Evolutionary conservation across 148 eudicot genomes (phyloP).

Genomic region (Bassia scoparia): DNA sequence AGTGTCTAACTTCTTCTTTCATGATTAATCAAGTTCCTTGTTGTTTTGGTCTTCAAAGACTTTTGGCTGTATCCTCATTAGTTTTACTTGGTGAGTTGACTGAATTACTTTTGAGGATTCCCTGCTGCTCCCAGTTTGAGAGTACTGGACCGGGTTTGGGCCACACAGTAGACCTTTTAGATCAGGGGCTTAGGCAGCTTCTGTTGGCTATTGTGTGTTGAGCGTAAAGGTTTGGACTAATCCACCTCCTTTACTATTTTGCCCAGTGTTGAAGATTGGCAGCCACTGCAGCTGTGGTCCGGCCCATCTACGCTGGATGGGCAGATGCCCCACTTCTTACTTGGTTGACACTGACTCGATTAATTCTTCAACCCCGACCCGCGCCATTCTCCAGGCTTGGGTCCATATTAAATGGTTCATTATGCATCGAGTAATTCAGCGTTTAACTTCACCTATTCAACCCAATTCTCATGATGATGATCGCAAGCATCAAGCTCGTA

Average conservation of each 20-base stretch:
- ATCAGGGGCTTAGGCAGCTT: background rate
- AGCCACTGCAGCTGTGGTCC: too few species aligned
- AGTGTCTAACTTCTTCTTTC: too few species aligned
- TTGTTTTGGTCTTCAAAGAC: too few species aligned
- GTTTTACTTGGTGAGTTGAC: too few species aligned
- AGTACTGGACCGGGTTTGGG: background rate
- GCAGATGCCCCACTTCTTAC: too few species aligned
- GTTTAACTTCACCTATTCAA: background rate
- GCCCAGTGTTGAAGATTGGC: too few species aligned
- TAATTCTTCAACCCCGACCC: background rate
- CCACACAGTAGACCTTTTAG: background rate
- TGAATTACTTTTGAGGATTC: too few species aligned
- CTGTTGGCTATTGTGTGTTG: background rate
- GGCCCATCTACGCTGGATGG: too few species aligned
- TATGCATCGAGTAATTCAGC: background rate
- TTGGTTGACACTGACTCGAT: background rate
- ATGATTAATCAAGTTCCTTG: too few species aligned
- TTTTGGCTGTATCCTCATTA: too few species aligned
- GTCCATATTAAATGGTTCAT: background rate
- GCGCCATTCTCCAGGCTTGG: background rate
- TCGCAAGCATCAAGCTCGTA: background rate
- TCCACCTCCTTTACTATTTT: background rate
- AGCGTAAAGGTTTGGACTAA: background rate
- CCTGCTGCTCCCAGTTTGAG: too few species aligned
- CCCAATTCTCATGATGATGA: background rate